Base-by-base conservation (phyloP, 768 basidiomycete species). In the Phylloporus sp. region DNA sequence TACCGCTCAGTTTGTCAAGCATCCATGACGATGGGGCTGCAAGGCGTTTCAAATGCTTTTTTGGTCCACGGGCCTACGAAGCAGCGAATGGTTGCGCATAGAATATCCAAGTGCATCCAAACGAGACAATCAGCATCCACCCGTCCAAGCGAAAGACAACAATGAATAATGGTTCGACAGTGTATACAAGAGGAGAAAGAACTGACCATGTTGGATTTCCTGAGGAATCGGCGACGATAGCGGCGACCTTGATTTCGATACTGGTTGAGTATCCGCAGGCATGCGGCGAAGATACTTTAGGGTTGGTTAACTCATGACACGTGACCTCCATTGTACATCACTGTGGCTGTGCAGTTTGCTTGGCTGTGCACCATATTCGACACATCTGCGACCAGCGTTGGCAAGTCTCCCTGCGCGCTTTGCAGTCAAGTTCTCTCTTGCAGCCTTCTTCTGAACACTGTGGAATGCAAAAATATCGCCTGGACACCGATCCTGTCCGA, bases 1-100 rank as follows among this genome's bases (percentile, higher is more conserved):
- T 93, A 54, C 92, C 92, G 75, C 89, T 86, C 66, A 99, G 76
- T 79, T 99, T 99, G 81, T 98, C 93, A 58, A 99, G 82, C 95
- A 99, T 97, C 97, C 97, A 99, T 78, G 92, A 88, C 42, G 93
- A 95, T 58, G 97, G 97, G 56, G 97, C 97, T 61, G 86, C 85
- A 54, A 98, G 84, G 69, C 95, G 90, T 83, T 97, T 97, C 79
- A 97, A 83, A 72, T 97, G 95, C 77, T 97, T 97, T 88, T 91
- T 97, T 59, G 95, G 95, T 85, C 95, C 95, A 73, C 95, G 88
- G 69, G 83, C 93, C 95, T 97, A 61, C 20, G 61, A 60, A 60
- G 67, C 40, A 45, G 32, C 46, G 28, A 51, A 51, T 4, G 44
- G 13, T 42, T 70, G 28, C 71, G 54, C 28, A 31, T 11, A 32